These are phyloP conservation scores for Thalassiosira mediterranea DNA, from an alignment of 352 stramenopile genomes.

Conservation along the genomic window DNA sequence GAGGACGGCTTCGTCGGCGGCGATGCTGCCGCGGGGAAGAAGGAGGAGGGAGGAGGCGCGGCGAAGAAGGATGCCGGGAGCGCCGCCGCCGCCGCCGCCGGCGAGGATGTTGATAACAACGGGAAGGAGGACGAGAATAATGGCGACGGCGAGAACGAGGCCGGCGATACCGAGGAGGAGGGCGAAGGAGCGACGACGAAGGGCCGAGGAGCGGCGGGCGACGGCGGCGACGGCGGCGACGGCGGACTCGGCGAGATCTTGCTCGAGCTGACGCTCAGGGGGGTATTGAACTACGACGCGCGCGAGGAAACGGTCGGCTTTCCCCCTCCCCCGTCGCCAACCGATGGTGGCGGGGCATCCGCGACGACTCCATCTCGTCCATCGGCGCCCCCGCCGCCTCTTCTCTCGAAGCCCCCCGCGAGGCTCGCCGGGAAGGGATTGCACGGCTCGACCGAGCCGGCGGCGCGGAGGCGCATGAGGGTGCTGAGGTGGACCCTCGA, in stretches of 20 bases:
- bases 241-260: too few species aligned
- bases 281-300: slow-evolving; percentile 50
- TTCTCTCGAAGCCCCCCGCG: slow-evolving; percentile 37
- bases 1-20: neutral
- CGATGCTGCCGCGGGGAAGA: slow-evolving; percentile 1
- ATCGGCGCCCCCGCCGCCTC: neutral
- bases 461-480: slow-evolving; percentile 68
- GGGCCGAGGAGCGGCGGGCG: too few species aligned
- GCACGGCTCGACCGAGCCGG: slow-evolving; percentile 69
- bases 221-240: too few species aligned
- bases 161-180: neutral
- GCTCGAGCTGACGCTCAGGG: slow-evolving; percentile 39
- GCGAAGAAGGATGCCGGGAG: neutral
- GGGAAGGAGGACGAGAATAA: neutral
- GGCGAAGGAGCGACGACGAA: slow-evolving; percentile 6
- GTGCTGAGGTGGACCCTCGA: slow-evolving; percentile 67
- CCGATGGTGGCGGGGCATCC: slow-evolving; percentile 24
- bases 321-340: slow-evolving; percentile 54
- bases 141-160: neutral
- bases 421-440: slow-evolving; percentile 57
- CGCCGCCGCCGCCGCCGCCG: neutral
- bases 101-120: neutral
- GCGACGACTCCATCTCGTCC: neutral
- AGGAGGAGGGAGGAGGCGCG: neutral
- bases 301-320: slow-evolving; percentile 64